These are phyloP conservation scores for Fraxinus americana DNA, from an alignment of 257 asterid species.

Conservation along the genomic window DNA sequence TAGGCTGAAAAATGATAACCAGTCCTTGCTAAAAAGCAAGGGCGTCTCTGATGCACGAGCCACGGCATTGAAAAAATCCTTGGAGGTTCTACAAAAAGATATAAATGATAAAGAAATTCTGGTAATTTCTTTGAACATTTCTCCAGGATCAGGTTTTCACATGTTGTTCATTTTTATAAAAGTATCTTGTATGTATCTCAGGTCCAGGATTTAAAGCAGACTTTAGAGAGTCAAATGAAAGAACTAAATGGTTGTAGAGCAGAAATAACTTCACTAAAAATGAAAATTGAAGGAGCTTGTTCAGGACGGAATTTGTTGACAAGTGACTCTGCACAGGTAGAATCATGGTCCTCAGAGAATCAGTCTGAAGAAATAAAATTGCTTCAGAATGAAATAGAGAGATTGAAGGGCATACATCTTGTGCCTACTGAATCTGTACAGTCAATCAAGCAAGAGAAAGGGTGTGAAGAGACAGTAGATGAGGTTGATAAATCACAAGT, in stretches of 20 bases:
- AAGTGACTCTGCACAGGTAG: slow-evolving; percentile 38
- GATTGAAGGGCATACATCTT: slow-evolving; percentile 40
- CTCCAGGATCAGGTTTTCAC: slow-evolving; percentile 3
- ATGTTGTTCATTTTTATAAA: slow-evolving; percentile 21
- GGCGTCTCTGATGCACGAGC: slow-evolving; percentile 70
- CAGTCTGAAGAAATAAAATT: slow-evolving; percentile 44
- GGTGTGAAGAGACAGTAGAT: slow-evolving; percentile 36
- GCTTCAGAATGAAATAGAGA: slow-evolving; percentile 52
- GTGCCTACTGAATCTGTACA: slow-evolving; percentile 37
- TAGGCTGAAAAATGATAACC: slow-evolving; percentile 59
- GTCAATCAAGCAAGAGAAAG: slow-evolving; percentile 39
- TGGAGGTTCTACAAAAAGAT: slow-evolving; percentile 86
- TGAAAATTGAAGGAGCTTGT: slow-evolving; percentile 76
- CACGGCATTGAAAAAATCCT: slow-evolving; percentile 63
- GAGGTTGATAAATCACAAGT: slow-evolving; percentile 45
- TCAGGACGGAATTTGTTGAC: slow-evolving; percentile 46
- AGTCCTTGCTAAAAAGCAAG: slow-evolving; percentile 67
- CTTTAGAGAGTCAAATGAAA: slow-evolving; percentile 66
- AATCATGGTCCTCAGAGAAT: slow-evolving; percentile 42
- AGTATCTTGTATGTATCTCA: slow-evolving; percentile 35
- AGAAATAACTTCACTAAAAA: slow-evolving; percentile 91
- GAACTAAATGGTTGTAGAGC: slow-evolving; percentile 92
- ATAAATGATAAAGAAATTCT: slow-evolving; percentile 74
- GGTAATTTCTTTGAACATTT: slow-evolving; percentile 42
- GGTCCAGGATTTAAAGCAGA: slow-evolving; percentile 82